Evolutionary conservation across 2,329 filamentous ascomycete genomes (phyloP).

Genomic region (Hansfordia pulvinata): DNA sequence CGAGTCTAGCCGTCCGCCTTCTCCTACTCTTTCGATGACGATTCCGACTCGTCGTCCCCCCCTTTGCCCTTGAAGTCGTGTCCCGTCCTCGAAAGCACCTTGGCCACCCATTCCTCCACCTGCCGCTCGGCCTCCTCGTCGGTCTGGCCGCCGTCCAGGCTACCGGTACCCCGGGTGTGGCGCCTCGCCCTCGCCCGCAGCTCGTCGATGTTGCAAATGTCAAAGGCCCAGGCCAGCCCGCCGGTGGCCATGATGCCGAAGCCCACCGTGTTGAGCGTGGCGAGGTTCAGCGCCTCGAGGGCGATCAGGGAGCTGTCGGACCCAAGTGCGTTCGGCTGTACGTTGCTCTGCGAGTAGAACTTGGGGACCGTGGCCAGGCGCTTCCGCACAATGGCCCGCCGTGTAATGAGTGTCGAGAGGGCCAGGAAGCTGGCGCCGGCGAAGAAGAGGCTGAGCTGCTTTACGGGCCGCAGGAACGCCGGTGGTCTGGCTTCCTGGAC

Average conservation of each 20-base stretch:
- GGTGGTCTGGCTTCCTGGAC: constrained; percentile 8
- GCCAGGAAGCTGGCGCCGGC: constrained; percentile 65
- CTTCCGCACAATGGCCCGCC: constrained; percentile 55
- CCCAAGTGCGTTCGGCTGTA: constrained; percentile 22
- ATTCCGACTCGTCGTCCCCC: too few relatives aligned
- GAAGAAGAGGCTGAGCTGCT: constrained; percentile 57
- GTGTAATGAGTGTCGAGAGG: constrained; percentile 57
- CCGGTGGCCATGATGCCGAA: constrained; percentile 64
- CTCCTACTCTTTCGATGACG: too few relatives aligned
- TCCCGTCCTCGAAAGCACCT: too few relatives aligned
- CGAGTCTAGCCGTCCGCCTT: too few relatives aligned
- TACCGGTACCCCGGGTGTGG: too few relatives aligned
- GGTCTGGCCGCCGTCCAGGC: constrained; percentile 15
- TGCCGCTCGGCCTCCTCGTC: constrained; percentile 43
- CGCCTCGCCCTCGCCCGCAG: constrained; percentile 37
- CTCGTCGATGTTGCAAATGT: constrained; percentile 59
- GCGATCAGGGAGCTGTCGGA: constrained; percentile 61
- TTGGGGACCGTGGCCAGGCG: constrained; percentile 47
- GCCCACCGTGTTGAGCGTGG: constrained; percentile 72
- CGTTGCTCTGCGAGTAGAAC: constrained; percentile 56
- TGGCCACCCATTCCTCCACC: constrained; percentile 47
- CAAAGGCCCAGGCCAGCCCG: constrained; percentile 61
- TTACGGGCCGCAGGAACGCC: constrained; percentile 32
- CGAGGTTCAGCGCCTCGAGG: constrained; percentile 69
- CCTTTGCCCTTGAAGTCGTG: too few relatives aligned